Conservation (phyloP, 306 rosid species). For the Urtica urens region DNA sequence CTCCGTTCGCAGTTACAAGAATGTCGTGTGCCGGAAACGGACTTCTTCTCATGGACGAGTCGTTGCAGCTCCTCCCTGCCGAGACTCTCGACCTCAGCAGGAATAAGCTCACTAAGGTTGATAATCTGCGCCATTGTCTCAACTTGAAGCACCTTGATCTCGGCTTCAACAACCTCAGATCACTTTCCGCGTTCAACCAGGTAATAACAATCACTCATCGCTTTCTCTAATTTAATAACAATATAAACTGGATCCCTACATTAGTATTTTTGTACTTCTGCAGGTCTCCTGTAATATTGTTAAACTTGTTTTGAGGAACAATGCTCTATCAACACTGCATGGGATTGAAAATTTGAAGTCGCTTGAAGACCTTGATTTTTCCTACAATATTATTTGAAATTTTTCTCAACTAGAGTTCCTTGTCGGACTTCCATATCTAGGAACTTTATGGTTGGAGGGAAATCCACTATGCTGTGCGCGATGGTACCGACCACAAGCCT, state of each 20-base stretch:
- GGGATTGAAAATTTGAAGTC: constrained; percentile 99
- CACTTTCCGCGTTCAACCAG: constrained; percentile 58
- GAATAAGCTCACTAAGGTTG: constrained; percentile 83
- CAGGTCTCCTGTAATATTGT: constrained; percentile 77
- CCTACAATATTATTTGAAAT: constrained; percentile 93
- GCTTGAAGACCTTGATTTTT: constrained; percentile 95
- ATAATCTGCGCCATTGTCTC: constrained; percentile 76
- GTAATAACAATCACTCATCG: too few species aligned
- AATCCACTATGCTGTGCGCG: constrained; percentile 93
- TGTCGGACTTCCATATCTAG: constrained; percentile 53
- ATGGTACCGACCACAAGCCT: constrained; percentile 90
- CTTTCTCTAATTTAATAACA: too few species aligned
- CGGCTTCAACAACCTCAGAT: constrained; percentile 79
- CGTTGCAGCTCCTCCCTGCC: constrained; percentile 82
- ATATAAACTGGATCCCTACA: constrained; percentile 41
- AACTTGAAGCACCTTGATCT: constrained; percentile 93
- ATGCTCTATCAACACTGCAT: constrained; percentile 83
- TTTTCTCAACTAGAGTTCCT: constrained; percentile 78
- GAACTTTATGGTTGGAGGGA: constrained; percentile 87
- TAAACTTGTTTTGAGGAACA: constrained; percentile 98
- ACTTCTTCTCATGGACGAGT: constrained; percentile 93
- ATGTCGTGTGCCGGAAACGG: constrained; percentile 98
- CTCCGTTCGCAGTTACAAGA: too few species aligned
- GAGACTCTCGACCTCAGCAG: constrained; percentile 94
- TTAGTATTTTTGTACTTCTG: constrained; percentile 54